A percentile compares a stretch with the other conserved stretches of the same genome.
phyloP scores from a whole-genome alignment of 1,284 basidiomycete species.

The Hypsizygus ulmarius region DNA sequence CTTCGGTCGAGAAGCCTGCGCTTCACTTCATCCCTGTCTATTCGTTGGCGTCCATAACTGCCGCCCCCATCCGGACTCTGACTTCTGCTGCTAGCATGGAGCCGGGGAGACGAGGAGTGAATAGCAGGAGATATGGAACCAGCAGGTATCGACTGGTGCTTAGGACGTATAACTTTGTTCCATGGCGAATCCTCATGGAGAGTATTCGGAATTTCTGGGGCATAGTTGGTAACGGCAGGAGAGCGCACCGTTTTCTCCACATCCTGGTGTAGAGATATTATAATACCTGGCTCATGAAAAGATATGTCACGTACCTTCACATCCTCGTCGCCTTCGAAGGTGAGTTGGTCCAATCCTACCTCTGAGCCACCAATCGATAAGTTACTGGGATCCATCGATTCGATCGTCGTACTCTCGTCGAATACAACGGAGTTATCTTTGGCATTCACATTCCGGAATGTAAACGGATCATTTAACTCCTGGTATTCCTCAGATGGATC shows the following conservation, averaged over 20 bases:
- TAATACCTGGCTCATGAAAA: background rate
- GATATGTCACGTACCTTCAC: background rate
- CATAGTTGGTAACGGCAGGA: no score
- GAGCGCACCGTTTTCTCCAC: background rate
- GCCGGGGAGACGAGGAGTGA: no score
- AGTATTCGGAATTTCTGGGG: background rate
- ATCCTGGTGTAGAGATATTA: background rate
- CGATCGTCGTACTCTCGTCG: background rate
- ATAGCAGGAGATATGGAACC: no score
- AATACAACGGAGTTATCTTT: background rate
- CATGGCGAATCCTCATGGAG: background rate
- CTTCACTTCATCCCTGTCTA: constrained; percentile 29
- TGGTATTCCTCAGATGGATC: no score
- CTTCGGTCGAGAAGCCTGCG: constrained; percentile 43
- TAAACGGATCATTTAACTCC: constrained; percentile 12
- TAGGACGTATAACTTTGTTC: no score
- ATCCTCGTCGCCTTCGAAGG: background rate
- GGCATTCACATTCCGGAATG: background rate
- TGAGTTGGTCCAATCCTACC: background rate
- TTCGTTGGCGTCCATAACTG: background rate
- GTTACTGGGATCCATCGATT: background rate
- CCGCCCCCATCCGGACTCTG: no score
- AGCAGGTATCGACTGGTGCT: no score
- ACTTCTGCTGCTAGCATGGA: no score
- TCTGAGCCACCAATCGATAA: background rate